Evolutionary conservation across 1,284 basidiomycete genomes (phyloP).

Genomic region (Agaricales sp.): DNA sequence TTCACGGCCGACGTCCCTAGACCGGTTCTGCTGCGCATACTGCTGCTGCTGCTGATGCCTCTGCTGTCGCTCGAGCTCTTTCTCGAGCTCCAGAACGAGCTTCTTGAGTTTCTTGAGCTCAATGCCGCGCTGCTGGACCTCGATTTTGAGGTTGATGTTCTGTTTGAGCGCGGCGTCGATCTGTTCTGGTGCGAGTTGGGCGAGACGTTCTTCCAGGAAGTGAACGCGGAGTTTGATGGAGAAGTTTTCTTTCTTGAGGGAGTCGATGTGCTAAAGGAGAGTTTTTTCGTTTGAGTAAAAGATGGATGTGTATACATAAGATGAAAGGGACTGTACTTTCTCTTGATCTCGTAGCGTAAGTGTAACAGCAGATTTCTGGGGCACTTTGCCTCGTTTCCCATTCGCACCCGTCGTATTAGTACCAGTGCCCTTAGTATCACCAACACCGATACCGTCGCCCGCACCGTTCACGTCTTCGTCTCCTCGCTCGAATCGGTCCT

Average conservation of each 20-base stretch:
- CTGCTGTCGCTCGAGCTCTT: constrained; percentile 65
- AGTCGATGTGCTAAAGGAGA: constrained; percentile 71
- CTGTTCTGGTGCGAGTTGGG: constrained; percentile 83
- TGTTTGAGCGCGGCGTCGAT: constrained; percentile 88
- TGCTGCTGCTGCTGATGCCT: constrained; percentile 51
- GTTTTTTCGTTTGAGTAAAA: background rate
- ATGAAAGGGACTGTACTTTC: constrained; percentile 49
- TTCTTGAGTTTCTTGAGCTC: constrained; percentile 92
- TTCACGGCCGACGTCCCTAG: constrained; percentile 32
- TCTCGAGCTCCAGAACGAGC: constrained; percentile 74
- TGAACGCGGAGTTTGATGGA: constrained; percentile 90
- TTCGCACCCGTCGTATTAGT: background rate
- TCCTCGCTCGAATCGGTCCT: background rate
- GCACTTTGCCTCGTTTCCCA: background rate
- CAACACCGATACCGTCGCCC: background rate
- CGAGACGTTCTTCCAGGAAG: constrained; percentile 85
- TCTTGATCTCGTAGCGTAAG: constrained; percentile 90
- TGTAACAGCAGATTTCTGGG: constrained; percentile 26
- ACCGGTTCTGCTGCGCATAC: background rate
- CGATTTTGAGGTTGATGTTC: constrained; percentile 90
- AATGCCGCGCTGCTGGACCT: constrained; percentile 84
- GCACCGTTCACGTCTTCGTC: background rate
- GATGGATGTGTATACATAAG: background rate
- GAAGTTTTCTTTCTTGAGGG: constrained; percentile 92
- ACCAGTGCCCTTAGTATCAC: background rate